phyloP scores from a whole-genome alignment of 1,284 basidiomycete genomes.

The Heterobasidion irregulare region DNA sequence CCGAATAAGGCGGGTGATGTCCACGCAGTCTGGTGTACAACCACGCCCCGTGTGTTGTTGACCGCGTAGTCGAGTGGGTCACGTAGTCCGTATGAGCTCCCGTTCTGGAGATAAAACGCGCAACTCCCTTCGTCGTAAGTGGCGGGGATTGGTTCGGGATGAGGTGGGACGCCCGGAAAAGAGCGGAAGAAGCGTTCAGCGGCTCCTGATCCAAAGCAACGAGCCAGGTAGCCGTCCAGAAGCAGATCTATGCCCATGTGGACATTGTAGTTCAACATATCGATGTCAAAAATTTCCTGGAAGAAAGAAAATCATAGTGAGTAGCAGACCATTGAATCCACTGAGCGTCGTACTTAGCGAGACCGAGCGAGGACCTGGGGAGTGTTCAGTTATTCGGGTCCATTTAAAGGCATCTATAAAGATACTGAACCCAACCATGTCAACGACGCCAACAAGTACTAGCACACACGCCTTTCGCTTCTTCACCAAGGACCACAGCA shows the following conservation, averaged over 20 bases:
- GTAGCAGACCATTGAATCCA: neutral
- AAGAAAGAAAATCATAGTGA: neutral
- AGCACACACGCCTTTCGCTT: neutral
- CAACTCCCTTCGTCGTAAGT: neutral
- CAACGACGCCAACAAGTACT: too few relatives aligned
- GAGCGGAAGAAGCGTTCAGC: neutral
- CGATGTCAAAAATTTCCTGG: neutral
- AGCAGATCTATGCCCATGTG: neutral
- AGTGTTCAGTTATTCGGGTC: too few relatives aligned
- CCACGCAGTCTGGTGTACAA: neutral
- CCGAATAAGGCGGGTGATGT: too few relatives aligned
- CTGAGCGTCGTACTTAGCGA: too few relatives aligned
- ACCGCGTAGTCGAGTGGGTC: neutral
- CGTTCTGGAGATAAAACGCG: neutral
- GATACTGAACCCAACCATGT: too few relatives aligned
- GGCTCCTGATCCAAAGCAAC: neutral
- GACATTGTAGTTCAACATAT: neutral
- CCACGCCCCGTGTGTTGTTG: neutral
- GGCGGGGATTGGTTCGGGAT: neutral
- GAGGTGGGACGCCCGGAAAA: neutral
- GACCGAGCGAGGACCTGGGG: too few relatives aligned
- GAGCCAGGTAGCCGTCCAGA: neutral
- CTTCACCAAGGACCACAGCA: neutral
- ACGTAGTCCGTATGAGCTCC: neutral
- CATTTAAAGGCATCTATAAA: too few relatives aligned